Conservation (phyloP, 1,139 yeast genomes). For the Sugiyamaella grinbergsii region DNA sequence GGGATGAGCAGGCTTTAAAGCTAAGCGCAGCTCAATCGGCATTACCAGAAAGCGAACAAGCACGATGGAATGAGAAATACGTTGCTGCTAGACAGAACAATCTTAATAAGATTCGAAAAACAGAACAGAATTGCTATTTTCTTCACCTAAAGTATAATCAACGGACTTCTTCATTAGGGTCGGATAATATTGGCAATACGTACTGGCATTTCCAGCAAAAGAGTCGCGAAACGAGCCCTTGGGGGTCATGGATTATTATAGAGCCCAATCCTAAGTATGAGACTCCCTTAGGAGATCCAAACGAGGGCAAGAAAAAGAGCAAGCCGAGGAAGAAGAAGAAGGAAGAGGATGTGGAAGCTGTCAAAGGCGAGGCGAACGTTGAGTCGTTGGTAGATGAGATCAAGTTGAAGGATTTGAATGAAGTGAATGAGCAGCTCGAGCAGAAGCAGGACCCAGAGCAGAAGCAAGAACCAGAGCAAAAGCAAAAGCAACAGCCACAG, state of each 20-base stretch:
- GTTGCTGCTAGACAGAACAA: slow-evolving; percentile 33
- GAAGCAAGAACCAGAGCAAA: background rate
- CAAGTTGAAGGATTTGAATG: background rate
- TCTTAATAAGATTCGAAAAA: slow-evolving; percentile 32
- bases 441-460: background rate
- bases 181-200: slow-evolving; percentile 41
- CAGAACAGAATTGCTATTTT: slow-evolving; percentile 36
- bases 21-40: slow-evolving; percentile 31
- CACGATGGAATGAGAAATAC: slow-evolving; percentile 33
- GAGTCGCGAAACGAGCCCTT: slow-evolving; percentile 33
- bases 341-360: slow-evolving; percentile 2
- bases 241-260: slow-evolving; percentile 44
- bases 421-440: background rate
- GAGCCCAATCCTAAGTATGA: slow-evolving; percentile 29
- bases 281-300: slow-evolving; percentile 25
- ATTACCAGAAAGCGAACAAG: slow-evolving; percentile 24
- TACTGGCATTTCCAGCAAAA: slow-evolving; percentile 46
- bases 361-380: background rate
- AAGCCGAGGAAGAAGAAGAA: slow-evolving; percentile 13
- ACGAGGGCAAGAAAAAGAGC: slow-evolving; percentile 9
- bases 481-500: background rate
- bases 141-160: slow-evolving; percentile 36
- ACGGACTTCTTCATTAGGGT: slow-evolving; percentile 42
- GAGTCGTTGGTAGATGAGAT: background rate
- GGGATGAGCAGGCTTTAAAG: slow-evolving; percentile 36